Conservation (phyloP, 768 basidiomycete species). For the Termitomyces sp. region DNA sequence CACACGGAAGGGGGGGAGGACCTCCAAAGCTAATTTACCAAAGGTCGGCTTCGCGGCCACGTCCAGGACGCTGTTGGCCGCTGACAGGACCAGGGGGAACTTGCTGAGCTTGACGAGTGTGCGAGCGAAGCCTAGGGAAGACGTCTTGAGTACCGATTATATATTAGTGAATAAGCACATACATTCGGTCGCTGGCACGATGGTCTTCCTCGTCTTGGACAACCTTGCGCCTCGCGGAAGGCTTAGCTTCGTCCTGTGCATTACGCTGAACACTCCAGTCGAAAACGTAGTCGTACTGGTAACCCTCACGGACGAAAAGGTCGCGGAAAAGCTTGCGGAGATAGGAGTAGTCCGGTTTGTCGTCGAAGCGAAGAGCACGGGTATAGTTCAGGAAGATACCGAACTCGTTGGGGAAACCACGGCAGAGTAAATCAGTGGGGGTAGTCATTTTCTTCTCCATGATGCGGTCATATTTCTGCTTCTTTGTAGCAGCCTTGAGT, state of each 20-base stretch:
- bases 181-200: constrained; percentile 79
- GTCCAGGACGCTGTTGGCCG: constrained; percentile 37
- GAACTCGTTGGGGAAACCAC: constrained; percentile 99
- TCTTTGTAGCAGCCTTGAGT: constrained; percentile 99
- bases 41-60: constrained; percentile 45
- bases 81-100: constrained; percentile 39
- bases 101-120: constrained; percentile 78
- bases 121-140: constrained; percentile 68
- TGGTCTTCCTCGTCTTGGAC: constrained; percentile 84
- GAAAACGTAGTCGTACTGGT: constrained; percentile 99
- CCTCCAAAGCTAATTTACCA: constrained; percentile 37
- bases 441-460: constrained; percentile 99
- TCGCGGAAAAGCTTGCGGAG: constrained; percentile 99
- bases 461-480: constrained; percentile 99
- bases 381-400: constrained; percentile 99
- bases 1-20: constrained; percentile 30
- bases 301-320: constrained; percentile 94
- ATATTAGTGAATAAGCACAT: constrained; percentile 27
- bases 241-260: constrained; percentile 68
- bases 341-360: constrained; percentile 99
- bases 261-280: constrained; percentile 93
- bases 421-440: constrained; percentile 92
- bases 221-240: constrained; percentile 65
- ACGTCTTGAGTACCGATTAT: constrained; percentile 10
- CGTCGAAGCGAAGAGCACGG: constrained; percentile 97